Conservation (phyloP, 345 rosid genomes). For the Citrus medica region DNA sequence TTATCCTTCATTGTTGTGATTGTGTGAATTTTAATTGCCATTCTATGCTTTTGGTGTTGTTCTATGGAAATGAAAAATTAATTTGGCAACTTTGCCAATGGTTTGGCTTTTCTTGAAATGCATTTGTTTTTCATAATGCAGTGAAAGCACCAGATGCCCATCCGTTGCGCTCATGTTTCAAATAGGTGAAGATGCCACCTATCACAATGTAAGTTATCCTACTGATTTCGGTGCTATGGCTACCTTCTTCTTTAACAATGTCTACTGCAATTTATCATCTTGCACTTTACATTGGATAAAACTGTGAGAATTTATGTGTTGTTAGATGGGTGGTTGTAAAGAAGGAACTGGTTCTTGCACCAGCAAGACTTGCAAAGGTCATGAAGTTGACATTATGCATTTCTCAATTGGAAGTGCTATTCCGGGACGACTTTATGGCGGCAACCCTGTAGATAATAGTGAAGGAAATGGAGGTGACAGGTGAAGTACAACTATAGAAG, state of each 20-base stretch:
- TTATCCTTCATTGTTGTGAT: background rate
- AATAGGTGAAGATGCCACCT: conserved; percentile 81
- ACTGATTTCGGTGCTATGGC: background rate
- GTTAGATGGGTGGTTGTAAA: conserved; percentile 94
- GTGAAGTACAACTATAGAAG: conserved; percentile 28
- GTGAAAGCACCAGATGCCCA: conserved; percentile 72
- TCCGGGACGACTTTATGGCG: conserved; percentile 96
- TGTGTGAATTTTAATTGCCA: background rate
- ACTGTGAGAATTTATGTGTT: conserved; percentile 13
- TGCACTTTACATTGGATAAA: background rate
- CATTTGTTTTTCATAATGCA: conserved; percentile 35
- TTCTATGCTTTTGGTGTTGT: background rate
- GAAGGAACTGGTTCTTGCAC: conserved; percentile 66
- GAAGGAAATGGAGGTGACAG: conserved; percentile 96
- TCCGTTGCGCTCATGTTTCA: conserved; percentile 94
- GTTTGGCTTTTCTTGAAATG: conserved; percentile 13
- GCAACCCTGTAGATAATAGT: conserved; percentile 67
- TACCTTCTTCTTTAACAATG: background rate
- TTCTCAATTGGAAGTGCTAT: conserved; percentile 95
- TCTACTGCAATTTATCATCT: background rate
- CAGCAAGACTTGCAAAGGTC: conserved; percentile 85
- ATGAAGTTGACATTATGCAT: conserved; percentile 99
- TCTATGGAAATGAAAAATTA: background rate
- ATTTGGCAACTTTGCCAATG: background rate
- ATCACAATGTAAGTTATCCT: conserved; percentile 60